These are phyloP conservation scores for Scopulariopsis brevicaulis DNA, from an alignment of 2,329 filamentous ascomycete genomes.

Conservation along the genomic window DNA sequence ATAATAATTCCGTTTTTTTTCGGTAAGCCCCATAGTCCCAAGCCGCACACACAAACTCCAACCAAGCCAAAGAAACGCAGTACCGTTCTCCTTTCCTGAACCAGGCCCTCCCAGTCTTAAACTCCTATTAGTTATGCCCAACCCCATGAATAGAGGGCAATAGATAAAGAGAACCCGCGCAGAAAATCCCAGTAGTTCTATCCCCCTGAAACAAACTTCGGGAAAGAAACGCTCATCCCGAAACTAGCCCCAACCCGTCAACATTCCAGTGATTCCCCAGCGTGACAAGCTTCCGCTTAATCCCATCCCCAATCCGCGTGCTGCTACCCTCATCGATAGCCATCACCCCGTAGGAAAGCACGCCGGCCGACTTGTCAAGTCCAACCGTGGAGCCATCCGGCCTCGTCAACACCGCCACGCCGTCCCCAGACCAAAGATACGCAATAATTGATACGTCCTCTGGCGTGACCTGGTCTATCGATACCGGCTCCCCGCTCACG, in stretches of 20 bases:
- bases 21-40: neutral
- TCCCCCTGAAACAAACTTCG: neutral
- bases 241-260: constrained; percentile 11
- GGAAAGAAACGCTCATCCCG: neutral
- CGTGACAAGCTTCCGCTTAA: constrained; percentile 27
- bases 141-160: too few relatives aligned
- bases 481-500: constrained; percentile 9
- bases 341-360: constrained; percentile 27
- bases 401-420: constrained; percentile 21
- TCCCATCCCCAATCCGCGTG: constrained; percentile 30
- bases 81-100: too few relatives aligned
- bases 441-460: constrained; percentile 24
- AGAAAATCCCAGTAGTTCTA: neutral
- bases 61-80: too few relatives aligned
- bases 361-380: constrained; percentile 23
- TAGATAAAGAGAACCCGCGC: neutral
- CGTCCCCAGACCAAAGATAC: constrained; percentile 26
- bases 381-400: constrained; percentile 19
- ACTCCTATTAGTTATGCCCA: too few relatives aligned
- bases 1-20: neutral
- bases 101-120: too few relatives aligned
- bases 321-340: constrained; percentile 26
- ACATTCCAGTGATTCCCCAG: constrained; percentile 27
- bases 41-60: neutral
- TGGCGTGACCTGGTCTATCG: constrained; percentile 27